These are phyloP conservation scores for Albugo candida DNA, from an alignment of 352 stramenopile species.

Conservation along the genomic window DNA sequence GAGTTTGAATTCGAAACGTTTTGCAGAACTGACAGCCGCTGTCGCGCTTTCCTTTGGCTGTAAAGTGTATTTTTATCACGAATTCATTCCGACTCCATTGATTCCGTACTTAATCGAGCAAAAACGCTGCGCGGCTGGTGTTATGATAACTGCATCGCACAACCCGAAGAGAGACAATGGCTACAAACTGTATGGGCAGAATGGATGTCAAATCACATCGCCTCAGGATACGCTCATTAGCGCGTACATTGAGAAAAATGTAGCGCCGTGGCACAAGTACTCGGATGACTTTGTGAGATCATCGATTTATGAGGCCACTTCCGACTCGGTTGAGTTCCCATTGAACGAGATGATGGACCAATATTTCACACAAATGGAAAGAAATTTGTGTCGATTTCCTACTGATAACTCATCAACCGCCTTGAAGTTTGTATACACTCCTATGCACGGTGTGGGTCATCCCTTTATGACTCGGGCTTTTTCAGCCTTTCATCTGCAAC, in stretches of 20 bases:
- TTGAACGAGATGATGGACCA: slow-evolving; percentile 35
- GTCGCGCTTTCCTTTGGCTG: slow-evolving; percentile 67
- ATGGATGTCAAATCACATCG: slow-evolving; percentile 94
- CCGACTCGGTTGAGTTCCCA: slow-evolving; percentile 32
- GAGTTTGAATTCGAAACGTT: slow-evolving; percentile 72
- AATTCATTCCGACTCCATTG: slow-evolving; percentile 90
- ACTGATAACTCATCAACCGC: slow-evolving; percentile 30
- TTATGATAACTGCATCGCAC: slow-evolving; percentile 94
- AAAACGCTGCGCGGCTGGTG: slow-evolving; percentile 56
- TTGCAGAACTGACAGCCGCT: slow-evolving; percentile 68
- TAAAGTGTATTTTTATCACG: slow-evolving; percentile 81
- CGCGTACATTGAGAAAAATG: slow-evolving; percentile 72
- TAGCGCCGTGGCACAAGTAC: slow-evolving; percentile 73
- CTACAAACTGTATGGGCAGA: slow-evolving; percentile 94
- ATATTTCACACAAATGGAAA: slow-evolving; percentile 47
- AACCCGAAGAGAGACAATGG: slow-evolving; percentile 97
- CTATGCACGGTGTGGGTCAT: slow-evolving; percentile 96
- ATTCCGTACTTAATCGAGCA: slow-evolving; percentile 78
- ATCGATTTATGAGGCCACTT: slow-evolving; percentile 1
- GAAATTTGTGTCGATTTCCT: slow-evolving; percentile 39
- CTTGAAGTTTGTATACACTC: slow-evolving; percentile 86
- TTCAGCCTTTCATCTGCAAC: slow-evolving; percentile 65
- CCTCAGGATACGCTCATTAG: slow-evolving; percentile 91
- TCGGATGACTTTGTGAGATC: slow-evolving; percentile 16
- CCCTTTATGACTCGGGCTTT: slow-evolving; percentile 85